These are phyloP conservation scores for Pleurotus cornucopiae DNA, from an alignment of 768 basidiomycete genomes.

Conservation along the genomic window DNA sequence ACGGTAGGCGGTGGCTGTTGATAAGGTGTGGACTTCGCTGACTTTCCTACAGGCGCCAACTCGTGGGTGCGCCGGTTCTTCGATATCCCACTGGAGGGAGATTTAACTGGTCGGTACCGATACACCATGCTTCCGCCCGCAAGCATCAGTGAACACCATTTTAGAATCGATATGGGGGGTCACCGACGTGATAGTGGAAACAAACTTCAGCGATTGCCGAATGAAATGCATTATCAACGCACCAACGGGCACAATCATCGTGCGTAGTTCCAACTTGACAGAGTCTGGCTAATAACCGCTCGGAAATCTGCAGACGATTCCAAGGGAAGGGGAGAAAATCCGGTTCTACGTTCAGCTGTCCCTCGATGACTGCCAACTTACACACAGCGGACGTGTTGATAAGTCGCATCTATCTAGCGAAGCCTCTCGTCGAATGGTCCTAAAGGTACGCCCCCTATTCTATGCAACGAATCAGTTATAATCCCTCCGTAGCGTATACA, in stretches of 20 bases:
- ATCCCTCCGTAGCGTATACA: too few relatives aligned
- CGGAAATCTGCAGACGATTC: neutral
- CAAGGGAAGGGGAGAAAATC: constrained; percentile 12
- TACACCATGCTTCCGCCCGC: neutral
- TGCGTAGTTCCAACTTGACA: neutral
- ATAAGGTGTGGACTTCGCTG: too few relatives aligned
- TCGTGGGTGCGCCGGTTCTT: constrained; percentile 17
- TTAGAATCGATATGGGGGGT: constrained; percentile 18
- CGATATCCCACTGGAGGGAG: constrained; percentile 15
- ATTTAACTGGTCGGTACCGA: constrained; percentile 8
- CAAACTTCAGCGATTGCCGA: constrained; percentile 16
- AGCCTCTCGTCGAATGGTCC: too few relatives aligned
- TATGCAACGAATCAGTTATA: too few relatives aligned
- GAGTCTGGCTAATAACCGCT: neutral
- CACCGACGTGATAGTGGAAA: constrained; percentile 13
- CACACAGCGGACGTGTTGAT: neutral
- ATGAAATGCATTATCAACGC: constrained; percentile 16
- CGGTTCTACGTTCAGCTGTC: constrained; percentile 13
- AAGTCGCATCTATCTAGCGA: neutral
- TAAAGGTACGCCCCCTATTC: too few relatives aligned
- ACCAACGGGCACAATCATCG: constrained; percentile 10
- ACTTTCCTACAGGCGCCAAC: constrained; percentile 13
- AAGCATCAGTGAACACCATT: neutral
- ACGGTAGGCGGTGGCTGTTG: constrained; percentile 11
- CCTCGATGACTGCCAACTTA: neutral